Evolutionary conservation across 768 basidiomycete species (phyloP).

Genomic region (Clathrus columnatus): DNA sequence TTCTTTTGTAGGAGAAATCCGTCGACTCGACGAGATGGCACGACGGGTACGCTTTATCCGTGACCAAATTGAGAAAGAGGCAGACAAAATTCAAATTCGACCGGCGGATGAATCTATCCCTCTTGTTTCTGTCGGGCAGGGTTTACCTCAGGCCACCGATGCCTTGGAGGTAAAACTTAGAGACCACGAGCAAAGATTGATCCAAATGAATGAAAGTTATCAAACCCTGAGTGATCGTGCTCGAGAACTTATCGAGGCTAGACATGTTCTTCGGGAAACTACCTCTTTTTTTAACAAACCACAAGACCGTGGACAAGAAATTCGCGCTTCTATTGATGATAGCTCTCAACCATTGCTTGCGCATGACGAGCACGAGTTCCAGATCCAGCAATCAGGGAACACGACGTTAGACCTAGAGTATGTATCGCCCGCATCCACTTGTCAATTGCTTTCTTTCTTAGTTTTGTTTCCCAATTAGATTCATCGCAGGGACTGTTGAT

Average conservation of each 20-base stretch:
- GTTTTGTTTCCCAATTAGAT: constrained; percentile 37
- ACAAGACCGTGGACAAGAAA: constrained; percentile 67
- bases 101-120: constrained; percentile 82
- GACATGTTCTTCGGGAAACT: constrained; percentile 91
- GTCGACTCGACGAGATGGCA: constrained; percentile 92
- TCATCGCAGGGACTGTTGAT: constrained; percentile 95
- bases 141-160: constrained; percentile 88
- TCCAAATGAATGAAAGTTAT: constrained; percentile 90
- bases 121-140: constrained; percentile 82
- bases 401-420: constrained; percentile 86
- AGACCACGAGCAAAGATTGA: constrained; percentile 78
- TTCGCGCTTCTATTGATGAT: constrained; percentile 86
- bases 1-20: constrained; percentile 93
- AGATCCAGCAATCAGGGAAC: constrained; percentile 34
- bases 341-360: constrained; percentile 84
- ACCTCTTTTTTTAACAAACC: constrained; percentile 94
- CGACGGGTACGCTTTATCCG: constrained; percentile 88
- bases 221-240: constrained; percentile 79
- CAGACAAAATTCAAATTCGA: constrained; percentile 72
- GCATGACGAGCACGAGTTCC: constrained; percentile 77
- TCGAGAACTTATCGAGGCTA: constrained; percentile 83
- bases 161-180: constrained; percentile 81
- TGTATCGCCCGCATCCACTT: constrained; percentile 19
- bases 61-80: constrained; percentile 78
- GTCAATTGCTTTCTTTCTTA: not conserved